Evolutionary conservation across 148 eudicot species (phyloP).

Genomic region (Camellia japonica): DNA sequence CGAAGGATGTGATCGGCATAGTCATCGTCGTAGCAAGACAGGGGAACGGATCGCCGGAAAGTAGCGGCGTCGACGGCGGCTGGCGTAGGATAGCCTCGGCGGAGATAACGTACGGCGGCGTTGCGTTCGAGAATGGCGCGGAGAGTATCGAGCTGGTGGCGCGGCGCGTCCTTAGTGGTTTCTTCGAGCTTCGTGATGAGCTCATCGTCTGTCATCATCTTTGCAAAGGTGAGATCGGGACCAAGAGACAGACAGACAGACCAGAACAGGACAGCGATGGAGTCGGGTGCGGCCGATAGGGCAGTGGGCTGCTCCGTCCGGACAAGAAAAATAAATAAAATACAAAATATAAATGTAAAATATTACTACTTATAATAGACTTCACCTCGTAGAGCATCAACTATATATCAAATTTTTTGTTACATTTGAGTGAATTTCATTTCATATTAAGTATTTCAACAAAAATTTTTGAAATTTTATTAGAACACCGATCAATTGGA

Average conservation of each 20-base stretch:
- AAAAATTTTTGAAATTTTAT: too few relatives aligned
- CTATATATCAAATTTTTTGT: too few relatives aligned
- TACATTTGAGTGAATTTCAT: too few relatives aligned
- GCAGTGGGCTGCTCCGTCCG: too few relatives aligned
- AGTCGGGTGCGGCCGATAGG: not conserved
- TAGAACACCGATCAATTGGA: too few relatives aligned
- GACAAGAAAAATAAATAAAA: too few relatives aligned
- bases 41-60: conserved; percentile 36
- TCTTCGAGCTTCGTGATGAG: conserved; percentile 29
- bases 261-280: not conserved
- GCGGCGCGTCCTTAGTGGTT: conserved; percentile 32
- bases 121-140: conserved; percentile 27
- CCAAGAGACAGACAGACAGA: not conserved
- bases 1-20: conserved; percentile 30
- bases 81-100: conserved; percentile 13
- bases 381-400: too few relatives aligned
- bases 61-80: conserved; percentile 13
- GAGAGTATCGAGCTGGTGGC: conserved; percentile 36
- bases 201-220: conserved; percentile 24
- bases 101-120: conserved; percentile 38
- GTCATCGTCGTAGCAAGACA: conserved; percentile 34
- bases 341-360: too few relatives aligned
- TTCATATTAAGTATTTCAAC: too few relatives aligned
- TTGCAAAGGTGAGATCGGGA: too few relatives aligned
- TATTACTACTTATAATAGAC: too few relatives aligned